Evolutionary conservation across 202 grass and related monocot genomes (phyloP), one percentile per base, ranked within the genome.

Genomic region (Schoenoplectus tabernaemontani): DNA sequence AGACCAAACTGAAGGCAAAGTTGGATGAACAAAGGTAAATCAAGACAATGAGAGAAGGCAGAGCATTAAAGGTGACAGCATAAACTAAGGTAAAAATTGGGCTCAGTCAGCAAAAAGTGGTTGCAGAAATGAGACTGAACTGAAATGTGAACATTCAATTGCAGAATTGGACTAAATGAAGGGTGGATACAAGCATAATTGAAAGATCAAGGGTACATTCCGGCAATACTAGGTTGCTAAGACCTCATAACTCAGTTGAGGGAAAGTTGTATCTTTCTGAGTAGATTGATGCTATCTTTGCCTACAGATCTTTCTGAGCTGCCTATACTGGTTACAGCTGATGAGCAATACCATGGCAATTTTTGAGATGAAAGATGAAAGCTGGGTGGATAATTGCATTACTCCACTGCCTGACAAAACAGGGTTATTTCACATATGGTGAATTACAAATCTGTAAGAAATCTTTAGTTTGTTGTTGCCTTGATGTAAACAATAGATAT

Each of bases 121-220:
- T 65, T 9, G 24, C 44, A 32, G 16, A 48, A 57, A 53, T 53
- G 15, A 57, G 32, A 67, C 37, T 16, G 12, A 78, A 33, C 9
- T 57, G 16, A 20, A 50, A 75, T 7, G 24, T 17, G 9, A 50
- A 23, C 28, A 12, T 26, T 75, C 9, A 23, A 10, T 59, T 78
- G 51, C n/a, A n/a, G 42, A 43, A 59, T 32, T 42, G 50, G 36
- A 41, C 54, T 42, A 22, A 62, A 44, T 62, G 15, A 60, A 23
- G 8, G 7, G 17, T 28, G 7, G n/a, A 20, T 59, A 37, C 30
- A 59, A 24, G 30, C 24, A 58, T 38, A 78, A 78, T 41, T 20
- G 16, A 59, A 58, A 60, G 54, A 79, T 63, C 37, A 60, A 58
- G 22, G 57, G 76, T 43, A 63, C 5, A 79, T 79, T 77, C 41